phyloP scores from a whole-genome alignment of 2,329 filamentous ascomycete genomes.

The Arthrobotrys entomopaga region DNA sequence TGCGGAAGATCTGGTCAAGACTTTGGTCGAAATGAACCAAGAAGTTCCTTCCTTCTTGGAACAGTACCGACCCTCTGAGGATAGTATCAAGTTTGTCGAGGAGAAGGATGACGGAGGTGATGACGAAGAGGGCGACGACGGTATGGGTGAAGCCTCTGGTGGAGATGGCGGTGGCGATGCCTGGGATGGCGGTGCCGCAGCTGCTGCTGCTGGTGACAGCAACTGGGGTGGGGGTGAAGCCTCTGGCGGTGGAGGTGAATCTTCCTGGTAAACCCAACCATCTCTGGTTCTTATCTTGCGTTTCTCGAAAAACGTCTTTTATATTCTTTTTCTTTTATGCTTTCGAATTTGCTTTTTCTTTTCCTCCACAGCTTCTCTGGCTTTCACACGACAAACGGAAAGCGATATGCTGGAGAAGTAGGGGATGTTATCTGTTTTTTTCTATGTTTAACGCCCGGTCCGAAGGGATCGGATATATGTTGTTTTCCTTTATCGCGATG shows the following conservation, averaged over 20 bases:
- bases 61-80: slow-evolving; percentile 64
- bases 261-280: slow-evolving; percentile 21
- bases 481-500: neutral
- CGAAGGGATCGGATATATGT: neutral
- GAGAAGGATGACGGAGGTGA: slow-evolving; percentile 66
- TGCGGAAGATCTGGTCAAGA: slow-evolving; percentile 78
- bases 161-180: slow-evolving; percentile 39
- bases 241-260: neutral
- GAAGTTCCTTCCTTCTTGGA: slow-evolving; percentile 83
- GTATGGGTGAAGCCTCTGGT: slow-evolving; percentile 53
- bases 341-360: neutral
- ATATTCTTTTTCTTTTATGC: neutral
- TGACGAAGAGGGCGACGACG: slow-evolving; percentile 62
- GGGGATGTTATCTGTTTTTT: neutral
- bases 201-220: slow-evolving; percentile 34
- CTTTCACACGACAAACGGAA: neutral
- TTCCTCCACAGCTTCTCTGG: neutral
- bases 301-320: slow-evolving; percentile 8
- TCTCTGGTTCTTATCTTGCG: neutral
- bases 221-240: slow-evolving; percentile 10
- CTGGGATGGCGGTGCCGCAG: slow-evolving; percentile 14
- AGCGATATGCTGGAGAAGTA: neutral
- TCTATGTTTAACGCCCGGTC: neutral
- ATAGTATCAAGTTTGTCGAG: slow-evolving; percentile 66
- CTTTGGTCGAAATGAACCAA: slow-evolving; percentile 82